Evolutionary conservation across 345 rosid species (phyloP), one percentile per base, ranked within the genome.

Genomic region (Melaleuca quinquenervia): DNA sequence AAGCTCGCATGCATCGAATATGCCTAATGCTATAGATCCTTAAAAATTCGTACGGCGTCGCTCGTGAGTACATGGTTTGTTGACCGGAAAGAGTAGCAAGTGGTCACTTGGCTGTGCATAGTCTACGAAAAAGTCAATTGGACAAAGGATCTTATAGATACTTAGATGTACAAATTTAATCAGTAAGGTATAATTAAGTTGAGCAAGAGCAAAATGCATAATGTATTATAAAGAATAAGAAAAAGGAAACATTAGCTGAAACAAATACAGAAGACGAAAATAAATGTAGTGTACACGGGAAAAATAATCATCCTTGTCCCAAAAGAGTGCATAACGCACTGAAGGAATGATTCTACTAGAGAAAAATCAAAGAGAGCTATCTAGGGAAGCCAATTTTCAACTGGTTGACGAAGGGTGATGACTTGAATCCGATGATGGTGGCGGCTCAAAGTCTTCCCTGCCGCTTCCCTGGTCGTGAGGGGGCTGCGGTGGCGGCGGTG

Each of bases 401-500:
- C 86, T 6, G 89, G 84, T 32, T 91, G 82, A 36, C 32, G 91
- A 54, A 84, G 90, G 92, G 52, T 90, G 83, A 50, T 91, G 90
- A 85, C 86, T 60, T 52, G 91, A 88, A 56, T 84, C 86, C 24
- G 93, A 84, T 86, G 90, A 88, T 20, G 92, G 86, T 2, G 90
- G 91, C 78, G 49, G 76, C 53, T 85, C 87, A 80, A 84, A 86
- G 53, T 83, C 88, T 11, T 91, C 88, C 52, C 90, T 90, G 52
- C 86, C 62, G 82, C 89, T 53, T 3, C 88, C 26, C 74, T 89
- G 87, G 32, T n/a, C 52, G 45, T 88, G 90, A 2, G 11, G 85
- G 54, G 89, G 60, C 54, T 64, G 13, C 87, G 88, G 21, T 83
- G 89, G 82, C 89, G 87, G 86, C 7, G 88, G 89, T 20, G 85